These are phyloP conservation scores for Alternaria tenuissima DNA, from an alignment of 2,329 filamentous ascomycete genomes.

Conservation along the genomic window DNA sequence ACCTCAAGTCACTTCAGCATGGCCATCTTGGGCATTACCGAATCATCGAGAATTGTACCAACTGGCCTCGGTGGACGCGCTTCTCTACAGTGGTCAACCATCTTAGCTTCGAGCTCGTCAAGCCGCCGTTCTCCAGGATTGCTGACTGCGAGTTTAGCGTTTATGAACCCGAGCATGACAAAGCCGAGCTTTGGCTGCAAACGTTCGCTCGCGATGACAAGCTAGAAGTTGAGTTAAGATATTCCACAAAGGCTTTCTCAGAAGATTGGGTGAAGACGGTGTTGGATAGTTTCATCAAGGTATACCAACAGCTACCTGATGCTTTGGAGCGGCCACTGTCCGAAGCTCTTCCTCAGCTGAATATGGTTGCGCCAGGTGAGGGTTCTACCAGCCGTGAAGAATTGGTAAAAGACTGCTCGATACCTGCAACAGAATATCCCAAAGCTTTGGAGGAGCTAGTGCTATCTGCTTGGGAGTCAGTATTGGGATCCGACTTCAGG, in stretches of 20 bases:
- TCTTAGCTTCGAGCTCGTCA: conserved; percentile 5
- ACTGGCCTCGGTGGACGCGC: conserved; percentile 11
- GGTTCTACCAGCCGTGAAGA: not conserved
- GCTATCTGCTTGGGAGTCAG: conserved; percentile 7
- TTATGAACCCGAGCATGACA: conserved; percentile 11
- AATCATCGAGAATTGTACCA: conserved; percentile 13
- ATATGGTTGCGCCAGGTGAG: not conserved
- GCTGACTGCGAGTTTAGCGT: conserved; percentile 3
- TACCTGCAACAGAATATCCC: not conserved
- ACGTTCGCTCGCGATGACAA: not conserved
- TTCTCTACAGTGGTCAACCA: conserved; percentile 11
- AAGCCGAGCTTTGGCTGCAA: conserved; percentile 11
- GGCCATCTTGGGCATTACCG: conserved; percentile 6
- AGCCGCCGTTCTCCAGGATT: conserved; percentile 3
- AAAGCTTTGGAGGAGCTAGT: conserved; percentile 1
- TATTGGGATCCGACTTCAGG: conserved; percentile 8
- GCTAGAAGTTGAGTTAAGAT: conserved; percentile 9
- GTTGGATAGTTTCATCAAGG: not conserved
- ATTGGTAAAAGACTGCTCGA: too few species aligned
- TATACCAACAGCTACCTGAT: conserved; percentile 2
- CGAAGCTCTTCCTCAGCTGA: not conserved
- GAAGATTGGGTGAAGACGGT: not conserved
- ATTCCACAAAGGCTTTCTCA: not conserved
- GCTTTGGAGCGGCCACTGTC: not conserved
- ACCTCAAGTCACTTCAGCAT: conserved; percentile 9